These are phyloP conservation scores for Paramecium biaurelia DNA, from an alignment of 73 alveolate genomes.

Conservation along the genomic window DNA sequence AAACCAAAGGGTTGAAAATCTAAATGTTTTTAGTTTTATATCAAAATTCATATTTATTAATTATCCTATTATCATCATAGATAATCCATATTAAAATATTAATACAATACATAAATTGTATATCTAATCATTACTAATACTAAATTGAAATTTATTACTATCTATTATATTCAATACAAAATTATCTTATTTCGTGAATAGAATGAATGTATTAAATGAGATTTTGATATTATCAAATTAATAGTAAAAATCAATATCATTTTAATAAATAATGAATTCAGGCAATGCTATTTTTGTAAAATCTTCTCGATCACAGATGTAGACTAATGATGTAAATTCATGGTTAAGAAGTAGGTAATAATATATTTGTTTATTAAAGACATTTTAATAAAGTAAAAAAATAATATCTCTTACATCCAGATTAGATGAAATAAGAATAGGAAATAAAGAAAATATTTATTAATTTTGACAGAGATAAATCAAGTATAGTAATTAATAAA, in stretches of 20 bases:
- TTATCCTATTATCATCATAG: no score
- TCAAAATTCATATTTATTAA: no score
- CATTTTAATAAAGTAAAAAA: background rate
- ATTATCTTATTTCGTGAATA: background rate
- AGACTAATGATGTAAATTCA: background rate
- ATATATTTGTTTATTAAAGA: background rate
- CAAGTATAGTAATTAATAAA: background rate
- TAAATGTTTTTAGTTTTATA: background rate
- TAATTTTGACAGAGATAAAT: background rate
- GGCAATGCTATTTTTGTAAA: background rate
- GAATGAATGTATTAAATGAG: background rate
- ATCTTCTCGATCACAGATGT: background rate
- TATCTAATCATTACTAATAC: no score
- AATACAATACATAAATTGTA: no score
- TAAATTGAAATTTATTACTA: background rate
- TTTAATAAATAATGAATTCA: background rate
- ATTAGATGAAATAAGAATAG: background rate
- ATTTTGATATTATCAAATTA: background rate
- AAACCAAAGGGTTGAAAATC: background rate
- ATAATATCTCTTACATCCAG: background rate
- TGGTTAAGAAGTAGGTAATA: background rate
- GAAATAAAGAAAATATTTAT: background rate
- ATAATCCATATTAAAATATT: no score
- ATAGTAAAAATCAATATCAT: background rate
- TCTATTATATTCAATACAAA: background rate